Evolutionary conservation across 129 eudicot genomes (phyloP).

Genomic region (Tagetes erecta): DNA sequence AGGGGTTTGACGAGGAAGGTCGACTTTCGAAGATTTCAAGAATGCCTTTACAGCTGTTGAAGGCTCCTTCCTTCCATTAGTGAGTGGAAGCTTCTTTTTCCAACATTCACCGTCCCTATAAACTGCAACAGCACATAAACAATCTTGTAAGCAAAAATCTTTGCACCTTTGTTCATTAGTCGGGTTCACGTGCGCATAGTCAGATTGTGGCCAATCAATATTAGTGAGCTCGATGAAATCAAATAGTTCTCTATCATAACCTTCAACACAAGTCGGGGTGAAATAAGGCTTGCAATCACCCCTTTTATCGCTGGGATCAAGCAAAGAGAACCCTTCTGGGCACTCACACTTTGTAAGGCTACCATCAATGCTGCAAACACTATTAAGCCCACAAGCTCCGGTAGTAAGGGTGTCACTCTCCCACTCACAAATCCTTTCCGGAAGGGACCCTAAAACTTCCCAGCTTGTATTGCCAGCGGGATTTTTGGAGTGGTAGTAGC

Average conservation of each 20-base stretch:
- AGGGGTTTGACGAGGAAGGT: neutral
- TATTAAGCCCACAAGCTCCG: neutral
- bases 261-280: neutral
- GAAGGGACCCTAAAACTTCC: neutral
- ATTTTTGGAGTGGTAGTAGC: neutral
- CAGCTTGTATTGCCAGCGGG: neutral
- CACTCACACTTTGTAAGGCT: neutral
- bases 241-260: neutral
- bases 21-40: neutral
- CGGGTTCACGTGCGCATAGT: neutral
- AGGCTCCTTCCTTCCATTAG: neutral
- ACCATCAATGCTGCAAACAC: conserved; percentile 9
- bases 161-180: neutral
- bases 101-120: neutral
- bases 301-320: neutral
- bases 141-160: neutral
- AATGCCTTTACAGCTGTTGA: neutral
- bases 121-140: conserved; percentile 7
- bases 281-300: neutral
- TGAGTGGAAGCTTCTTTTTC: neutral
- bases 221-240: neutral
- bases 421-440: neutral
- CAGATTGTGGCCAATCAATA: neutral
- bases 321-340: neutral
- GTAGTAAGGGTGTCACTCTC: neutral